These are phyloP conservation scores for Rhodotorula kratochvilovae DNA, from an alignment of 768 basidiomycete species.

Conservation along the genomic window DNA sequence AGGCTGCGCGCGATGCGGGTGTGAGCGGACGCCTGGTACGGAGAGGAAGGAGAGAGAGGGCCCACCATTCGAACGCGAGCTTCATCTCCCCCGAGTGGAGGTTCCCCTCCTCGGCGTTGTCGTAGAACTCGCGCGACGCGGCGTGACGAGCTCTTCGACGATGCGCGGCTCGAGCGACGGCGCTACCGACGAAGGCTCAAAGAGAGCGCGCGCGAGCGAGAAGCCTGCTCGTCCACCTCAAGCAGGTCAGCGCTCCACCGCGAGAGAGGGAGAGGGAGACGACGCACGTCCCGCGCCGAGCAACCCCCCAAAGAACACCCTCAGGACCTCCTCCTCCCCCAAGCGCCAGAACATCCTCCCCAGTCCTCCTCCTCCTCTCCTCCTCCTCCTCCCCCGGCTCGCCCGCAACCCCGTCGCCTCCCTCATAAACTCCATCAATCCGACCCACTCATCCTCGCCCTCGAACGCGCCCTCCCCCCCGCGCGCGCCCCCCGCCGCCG, in stretches of 20 bases:
- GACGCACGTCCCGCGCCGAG: conserved; percentile 81
- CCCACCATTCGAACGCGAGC: conserved; percentile 89
- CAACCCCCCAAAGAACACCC: conserved; percentile 81
- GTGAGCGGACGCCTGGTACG: neutral
- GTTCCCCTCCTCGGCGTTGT: conserved; percentile 88
- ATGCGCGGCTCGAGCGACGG: conserved; percentile 53
- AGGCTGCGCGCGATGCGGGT: conserved; percentile 31
- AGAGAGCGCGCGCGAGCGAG: conserved; percentile 22
- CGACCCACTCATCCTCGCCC: conserved; percentile 74
- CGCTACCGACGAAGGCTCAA: conserved; percentile 58
- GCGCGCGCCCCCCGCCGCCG: conserved; percentile 40
- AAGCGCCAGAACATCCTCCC: conserved; percentile 77
- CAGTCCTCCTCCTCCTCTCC: conserved; percentile 58
- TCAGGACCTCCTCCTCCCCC: conserved; percentile 62
- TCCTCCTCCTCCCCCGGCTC: conserved; percentile 54
- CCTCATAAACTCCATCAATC: conserved; percentile 82
- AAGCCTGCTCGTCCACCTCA: conserved; percentile 14
- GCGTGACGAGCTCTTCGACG: conserved; percentile 68
- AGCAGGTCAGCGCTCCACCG: too few species aligned
- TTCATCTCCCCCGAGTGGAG: conserved; percentile 93
- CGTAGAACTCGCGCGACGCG: conserved; percentile 84
- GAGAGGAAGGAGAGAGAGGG: neutral
- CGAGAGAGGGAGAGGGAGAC: neutral
- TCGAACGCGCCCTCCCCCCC: conserved; percentile 53
- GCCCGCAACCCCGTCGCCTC: conserved; percentile 55